Percentiles rank a stretch among this genome's conserved stretches.
Evolutionary conservation across 257 asterid genomes (phyloP).

Genomic region (Schizonepeta tenuifolia): DNA sequence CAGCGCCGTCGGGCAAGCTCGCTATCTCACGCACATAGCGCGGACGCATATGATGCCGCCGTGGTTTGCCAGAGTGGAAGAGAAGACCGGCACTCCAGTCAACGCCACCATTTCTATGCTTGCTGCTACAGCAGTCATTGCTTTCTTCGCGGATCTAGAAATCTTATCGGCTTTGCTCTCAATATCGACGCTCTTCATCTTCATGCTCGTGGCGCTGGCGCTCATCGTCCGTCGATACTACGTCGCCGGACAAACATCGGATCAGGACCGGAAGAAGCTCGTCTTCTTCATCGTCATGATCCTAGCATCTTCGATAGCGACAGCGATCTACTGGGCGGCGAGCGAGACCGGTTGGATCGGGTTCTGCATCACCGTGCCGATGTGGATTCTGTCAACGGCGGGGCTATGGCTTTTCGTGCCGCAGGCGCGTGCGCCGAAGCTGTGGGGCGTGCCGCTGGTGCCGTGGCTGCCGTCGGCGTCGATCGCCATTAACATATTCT

Average conservation of each 20-base stretch:
- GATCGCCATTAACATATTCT: slow-evolving; percentile 50
- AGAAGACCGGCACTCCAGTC: slow-evolving; percentile 53
- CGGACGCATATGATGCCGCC: slow-evolving; percentile 71
- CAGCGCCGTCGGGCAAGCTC: slow-evolving; percentile 61
- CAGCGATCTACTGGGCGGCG: slow-evolving; percentile 49
- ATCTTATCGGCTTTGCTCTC: slow-evolving; percentile 48
- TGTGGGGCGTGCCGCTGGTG: slow-evolving; percentile 71
- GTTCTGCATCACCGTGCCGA: slow-evolving; percentile 52
- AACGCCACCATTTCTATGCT: slow-evolving; percentile 56
- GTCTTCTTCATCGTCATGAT: slow-evolving; percentile 37
- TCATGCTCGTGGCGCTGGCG: slow-evolving; percentile 59
- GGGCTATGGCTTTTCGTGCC: slow-evolving; percentile 51
- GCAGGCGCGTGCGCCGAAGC: slow-evolving; percentile 48
- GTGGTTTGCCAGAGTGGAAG: slow-evolving; percentile 54
- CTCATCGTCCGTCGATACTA: slow-evolving; percentile 61
- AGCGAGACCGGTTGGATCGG: slow-evolving; percentile 51
- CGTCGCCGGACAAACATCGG: slow-evolving; percentile 48
- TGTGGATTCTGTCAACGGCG: slow-evolving; percentile 47
- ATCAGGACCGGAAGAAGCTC: slow-evolving; percentile 39
- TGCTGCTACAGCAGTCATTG: slow-evolving; percentile 50
- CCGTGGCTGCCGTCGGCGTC: slow-evolving; percentile 69
- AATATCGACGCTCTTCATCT: slow-evolving; percentile 55
- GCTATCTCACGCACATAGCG: slow-evolving; percentile 66
- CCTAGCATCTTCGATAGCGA: slow-evolving; percentile 46
- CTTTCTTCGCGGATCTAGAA: slow-evolving; percentile 50